Evolutionary conservation across 2,329 filamentous ascomycete genomes (phyloP).

Genomic region (Ceratocystis destructans): DNA sequence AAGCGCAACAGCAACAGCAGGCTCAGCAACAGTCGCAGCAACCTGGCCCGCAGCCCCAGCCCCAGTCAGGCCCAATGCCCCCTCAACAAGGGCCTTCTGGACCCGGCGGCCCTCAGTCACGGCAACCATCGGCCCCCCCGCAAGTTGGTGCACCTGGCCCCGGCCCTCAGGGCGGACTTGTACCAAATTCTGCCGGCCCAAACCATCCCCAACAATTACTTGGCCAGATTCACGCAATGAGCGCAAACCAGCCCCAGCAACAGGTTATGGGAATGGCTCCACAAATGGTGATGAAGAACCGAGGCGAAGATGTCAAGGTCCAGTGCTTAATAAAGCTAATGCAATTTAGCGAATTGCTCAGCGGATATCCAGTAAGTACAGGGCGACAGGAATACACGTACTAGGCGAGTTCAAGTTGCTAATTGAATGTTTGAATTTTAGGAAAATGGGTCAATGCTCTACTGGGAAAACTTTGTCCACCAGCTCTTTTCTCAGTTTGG

Average conservation of each 20-base stretch:
- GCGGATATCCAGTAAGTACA: slow-evolving; percentile 39
- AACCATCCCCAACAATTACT: slow-evolving; percentile 11
- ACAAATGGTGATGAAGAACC: slow-evolving; percentile 8
- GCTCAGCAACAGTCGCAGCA: slow-evolving; percentile 22
- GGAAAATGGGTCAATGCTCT: slow-evolving; percentile 52
- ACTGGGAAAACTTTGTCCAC: slow-evolving; percentile 69
- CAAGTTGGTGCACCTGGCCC: slow-evolving; percentile 15
- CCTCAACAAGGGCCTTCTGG: slow-evolving; percentile 6
- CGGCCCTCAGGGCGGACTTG: background rate
- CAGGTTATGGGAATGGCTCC: slow-evolving; percentile 25
- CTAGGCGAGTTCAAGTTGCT: slow-evolving; percentile 4
- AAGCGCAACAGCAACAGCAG: slow-evolving; percentile 24
- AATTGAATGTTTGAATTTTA: slow-evolving; percentile 35
- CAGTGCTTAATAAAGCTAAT: slow-evolving; percentile 46
- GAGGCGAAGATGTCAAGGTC: slow-evolving; percentile 36
- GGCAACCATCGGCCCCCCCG: slow-evolving; percentile 12
- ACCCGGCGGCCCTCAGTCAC: slow-evolving; percentile 1
- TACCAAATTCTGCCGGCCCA: slow-evolving; percentile 6
- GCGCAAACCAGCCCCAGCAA: slow-evolving; percentile 28
- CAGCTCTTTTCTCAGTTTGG: slow-evolving; percentile 69
- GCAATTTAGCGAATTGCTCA: slow-evolving; percentile 50
- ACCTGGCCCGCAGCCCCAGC: slow-evolving; percentile 1
- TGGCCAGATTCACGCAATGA: slow-evolving; percentile 3
- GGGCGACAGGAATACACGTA: too few species aligned
- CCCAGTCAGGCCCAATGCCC: slow-evolving; percentile 27